Evolutionary conservation across 306 rosid species (phyloP), one percentile per base, ranked within the genome.

Genomic region (Macrotyloma uniflorum): DNA sequence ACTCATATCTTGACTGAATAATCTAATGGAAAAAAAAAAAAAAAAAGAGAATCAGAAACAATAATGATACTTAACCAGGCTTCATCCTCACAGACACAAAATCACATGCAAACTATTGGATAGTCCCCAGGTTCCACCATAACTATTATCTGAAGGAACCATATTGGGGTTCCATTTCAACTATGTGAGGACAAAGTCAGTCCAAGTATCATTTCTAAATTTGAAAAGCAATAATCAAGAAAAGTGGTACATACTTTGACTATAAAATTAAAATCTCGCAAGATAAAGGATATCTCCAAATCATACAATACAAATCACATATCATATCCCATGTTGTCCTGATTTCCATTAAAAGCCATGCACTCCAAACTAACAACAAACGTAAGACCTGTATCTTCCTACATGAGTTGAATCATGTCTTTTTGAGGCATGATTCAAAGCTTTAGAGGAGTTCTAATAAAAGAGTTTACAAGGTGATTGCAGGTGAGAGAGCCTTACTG

Each of bases 141-240:
- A 40, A 51, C 16, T 4, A 22, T 16, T 62, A 12, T 30, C 38
- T 35, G 28, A 62, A 62, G 35, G 15, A 45, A 32, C 42, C 38
- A 65, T 6, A 20, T 15, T 0, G 43, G 32, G 67, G 50, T 47
- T 18, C 18, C 43, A 16, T 23, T 62, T 22, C 23, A 45, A 63
- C 16, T 40, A 18, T 15, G 30, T 9, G 23, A 63, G 16, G 14
- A 80, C 24, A 43, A 42, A 42, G 84, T 72, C 43, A n/a, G 30
- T 38, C 55, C 71, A 79, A 79, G 33, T 42, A 70, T 72, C 32
- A 30, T 42, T 2, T 30, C 38, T 20, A 32, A 13, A 72, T 40
- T 30, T 10, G 46, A 63, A 50, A 50, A 70, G 67, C 85, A 70
- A 77, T 16, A 30, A n/a, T 55, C 74, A 42, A 51, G 66, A 45